Percentiles rank a stretch among this genome's conserved stretches.
Evolutionary conservation across 495 filamentous ascomycete genomes (phyloP).

Genomic region (Aspergillus leporis): DNA sequence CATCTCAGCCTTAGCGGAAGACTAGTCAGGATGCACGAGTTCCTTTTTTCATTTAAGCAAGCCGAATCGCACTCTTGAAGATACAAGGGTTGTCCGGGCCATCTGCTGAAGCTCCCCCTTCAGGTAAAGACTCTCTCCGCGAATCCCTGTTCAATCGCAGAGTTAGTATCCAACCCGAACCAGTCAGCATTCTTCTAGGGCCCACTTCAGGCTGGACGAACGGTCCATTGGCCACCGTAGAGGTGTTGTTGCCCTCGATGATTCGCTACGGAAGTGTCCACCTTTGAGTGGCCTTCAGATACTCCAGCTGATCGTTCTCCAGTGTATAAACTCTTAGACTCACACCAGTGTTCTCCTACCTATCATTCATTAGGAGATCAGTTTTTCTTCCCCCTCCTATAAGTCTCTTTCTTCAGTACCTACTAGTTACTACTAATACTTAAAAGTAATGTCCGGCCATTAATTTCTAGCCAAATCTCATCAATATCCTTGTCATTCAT

Average conservation of each 20-base stretch:
- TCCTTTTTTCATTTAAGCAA: too few species aligned
- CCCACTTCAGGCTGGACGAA: background rate
- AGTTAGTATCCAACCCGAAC: constrained; percentile 1
- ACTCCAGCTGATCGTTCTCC: background rate
- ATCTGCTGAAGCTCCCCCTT: constrained; percentile 44
- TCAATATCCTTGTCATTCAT: background rate
- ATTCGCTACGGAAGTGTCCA: background rate
- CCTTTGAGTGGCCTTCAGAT: background rate
- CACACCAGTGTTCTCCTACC: background rate
- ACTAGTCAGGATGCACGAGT: background rate
- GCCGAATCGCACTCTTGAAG: too few species aligned
- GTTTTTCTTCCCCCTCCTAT: background rate
- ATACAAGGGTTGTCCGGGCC: background rate
- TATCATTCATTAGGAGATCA: background rate
- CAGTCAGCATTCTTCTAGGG: constrained; percentile 3
- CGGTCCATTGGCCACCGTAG: background rate
- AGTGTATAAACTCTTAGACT: constrained; percentile 1
- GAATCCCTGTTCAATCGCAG: constrained; percentile 11
- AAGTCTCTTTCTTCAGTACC: background rate
- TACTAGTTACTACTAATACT: background rate
- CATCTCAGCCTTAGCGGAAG: background rate
- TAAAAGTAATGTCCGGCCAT: background rate
- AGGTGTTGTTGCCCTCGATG: background rate
- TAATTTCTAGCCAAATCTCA: background rate
- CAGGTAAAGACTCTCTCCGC: constrained; percentile 27